Conservation (phyloP, 2,329 filamentous ascomycete genomes). For the Trichophyton verrucosum region DNA sequence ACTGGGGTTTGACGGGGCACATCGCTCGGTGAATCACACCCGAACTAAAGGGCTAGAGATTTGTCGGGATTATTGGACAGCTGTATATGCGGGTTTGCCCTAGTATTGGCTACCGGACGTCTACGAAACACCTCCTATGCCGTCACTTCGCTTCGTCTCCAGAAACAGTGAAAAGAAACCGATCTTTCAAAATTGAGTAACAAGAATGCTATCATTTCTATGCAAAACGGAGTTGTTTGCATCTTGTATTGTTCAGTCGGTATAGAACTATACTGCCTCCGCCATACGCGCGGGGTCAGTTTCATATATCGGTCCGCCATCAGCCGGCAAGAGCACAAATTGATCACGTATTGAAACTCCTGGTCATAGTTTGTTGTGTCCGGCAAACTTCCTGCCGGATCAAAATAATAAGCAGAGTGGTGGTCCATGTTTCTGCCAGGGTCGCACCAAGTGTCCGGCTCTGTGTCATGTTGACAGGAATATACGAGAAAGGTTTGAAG, state of each 20-base stretch:
- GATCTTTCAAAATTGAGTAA: neutral
- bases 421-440: neutral
- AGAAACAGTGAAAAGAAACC: neutral
- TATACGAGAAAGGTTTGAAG: neutral
- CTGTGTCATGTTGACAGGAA: neutral
- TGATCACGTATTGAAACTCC: neutral
- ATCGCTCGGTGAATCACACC: neutral
- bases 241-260: neutral
- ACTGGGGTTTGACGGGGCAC: neutral
- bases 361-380: neutral
- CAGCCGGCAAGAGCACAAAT: neutral
- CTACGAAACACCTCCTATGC: too few relatives aligned
- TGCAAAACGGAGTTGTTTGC: neutral
- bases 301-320: neutral
- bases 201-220: neutral
- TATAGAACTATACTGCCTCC: neutral
- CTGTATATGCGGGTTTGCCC: too few relatives aligned
- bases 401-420: neutral
- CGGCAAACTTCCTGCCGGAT: neutral
- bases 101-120: too few relatives aligned
- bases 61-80: neutral
- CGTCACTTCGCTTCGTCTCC: neutral
- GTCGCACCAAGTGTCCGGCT: neutral
- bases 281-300: neutral
- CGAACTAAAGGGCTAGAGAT: too few relatives aligned